phyloP scores from a whole-genome alignment of 768 basidiomycete genomes.

The Lyophyllum semitale region DNA sequence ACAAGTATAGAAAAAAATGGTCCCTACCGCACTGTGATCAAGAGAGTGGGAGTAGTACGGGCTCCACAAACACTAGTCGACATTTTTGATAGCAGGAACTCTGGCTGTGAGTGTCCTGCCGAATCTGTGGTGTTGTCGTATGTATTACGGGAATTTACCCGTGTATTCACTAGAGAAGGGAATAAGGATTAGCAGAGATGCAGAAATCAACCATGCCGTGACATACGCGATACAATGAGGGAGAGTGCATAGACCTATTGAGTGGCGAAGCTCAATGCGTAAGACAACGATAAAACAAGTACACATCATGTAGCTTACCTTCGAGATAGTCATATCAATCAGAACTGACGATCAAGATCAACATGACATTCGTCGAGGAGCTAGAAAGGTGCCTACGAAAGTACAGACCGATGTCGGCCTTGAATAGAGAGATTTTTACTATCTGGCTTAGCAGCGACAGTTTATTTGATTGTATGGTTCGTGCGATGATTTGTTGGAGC shows the following conservation, averaged over 20 bases:
- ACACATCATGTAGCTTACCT: neutral
- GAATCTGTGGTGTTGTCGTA: neutral
- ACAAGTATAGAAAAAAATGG: neutral
- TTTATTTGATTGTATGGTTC: conserved; percentile 1
- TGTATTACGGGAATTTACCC: neutral
- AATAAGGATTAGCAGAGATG: neutral
- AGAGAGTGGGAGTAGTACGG: neutral
- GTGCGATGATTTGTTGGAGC: neutral
- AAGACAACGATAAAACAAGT: neutral
- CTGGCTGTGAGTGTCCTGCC: neutral
- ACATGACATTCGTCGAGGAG: neutral
- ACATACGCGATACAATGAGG: conserved; percentile 1
- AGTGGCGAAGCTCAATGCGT: neutral
- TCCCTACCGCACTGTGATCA: neutral
- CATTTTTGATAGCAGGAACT: neutral
- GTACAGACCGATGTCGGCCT: conserved; percentile 1
- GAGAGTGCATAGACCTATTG: neutral
- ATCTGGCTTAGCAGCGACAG: neutral
- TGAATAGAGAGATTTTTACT: neutral
- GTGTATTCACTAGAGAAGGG: neutral
- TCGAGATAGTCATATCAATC: conserved; percentile 2
- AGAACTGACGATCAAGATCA: neutral
- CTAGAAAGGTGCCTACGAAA: neutral
- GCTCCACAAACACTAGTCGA: neutral
- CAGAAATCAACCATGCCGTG: neutral